A percentile compares a stretch with the other conserved stretches of the same genome.
phyloP scores from a whole-genome alignment of 176 grass and related monocot genomes.

The Avena insularis region DNA sequence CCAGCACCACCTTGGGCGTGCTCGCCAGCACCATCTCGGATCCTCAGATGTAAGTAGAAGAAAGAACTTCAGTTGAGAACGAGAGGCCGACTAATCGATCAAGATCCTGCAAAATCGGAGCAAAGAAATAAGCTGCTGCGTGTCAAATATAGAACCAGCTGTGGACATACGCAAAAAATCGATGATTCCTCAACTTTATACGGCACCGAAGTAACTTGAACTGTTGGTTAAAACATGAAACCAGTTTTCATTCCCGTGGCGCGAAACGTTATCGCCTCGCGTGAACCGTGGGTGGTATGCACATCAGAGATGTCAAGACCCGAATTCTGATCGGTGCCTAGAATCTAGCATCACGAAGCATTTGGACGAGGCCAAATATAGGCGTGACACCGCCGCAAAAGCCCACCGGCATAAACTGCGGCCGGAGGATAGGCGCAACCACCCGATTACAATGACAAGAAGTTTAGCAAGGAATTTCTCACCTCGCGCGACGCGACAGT shows the following conservation, averaged over 20 bases:
- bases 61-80: neutral
- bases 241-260: no score
- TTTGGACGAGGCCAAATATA: conserved; percentile 14
- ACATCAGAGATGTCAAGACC: neutral
- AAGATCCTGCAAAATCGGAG: conserved; percentile 54
- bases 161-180: conserved; percentile 5
- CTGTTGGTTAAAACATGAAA: neutral
- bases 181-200: neutral
- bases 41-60: neutral
- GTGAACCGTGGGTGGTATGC: neutral
- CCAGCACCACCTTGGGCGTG: conserved; percentile 77
- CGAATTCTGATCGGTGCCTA: neutral
- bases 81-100: neutral
- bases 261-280: neutral
- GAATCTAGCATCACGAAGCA: conserved; percentile 13
- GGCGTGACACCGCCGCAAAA: neutral
- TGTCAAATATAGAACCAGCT: neutral
- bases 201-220: neutral
- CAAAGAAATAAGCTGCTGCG: neutral
- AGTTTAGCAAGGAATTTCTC: neutral
- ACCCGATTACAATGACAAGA: neutral
- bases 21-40: conserved; percentile 64
- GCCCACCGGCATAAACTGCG: neutral
- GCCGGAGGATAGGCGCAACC: neutral
- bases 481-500: conserved; percentile 21